These are phyloP conservation scores for Scedosporium apiospermum DNA, from an alignment of 2,329 filamentous ascomycete species.

Conservation along the genomic window DNA sequence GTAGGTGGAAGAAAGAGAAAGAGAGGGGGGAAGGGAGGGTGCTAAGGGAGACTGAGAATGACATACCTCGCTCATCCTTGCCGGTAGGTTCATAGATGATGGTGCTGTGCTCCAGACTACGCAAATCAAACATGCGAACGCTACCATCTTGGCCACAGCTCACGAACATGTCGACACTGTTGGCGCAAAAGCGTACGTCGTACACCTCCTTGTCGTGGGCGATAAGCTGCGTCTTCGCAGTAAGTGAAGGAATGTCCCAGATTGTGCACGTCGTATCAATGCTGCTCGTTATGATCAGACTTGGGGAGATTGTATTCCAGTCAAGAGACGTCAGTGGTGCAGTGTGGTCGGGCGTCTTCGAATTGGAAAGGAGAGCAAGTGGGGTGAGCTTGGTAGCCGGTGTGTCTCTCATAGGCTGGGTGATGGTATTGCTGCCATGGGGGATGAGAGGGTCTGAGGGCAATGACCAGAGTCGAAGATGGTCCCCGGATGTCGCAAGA, in stretches of 20 bases:
- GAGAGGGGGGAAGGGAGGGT: background rate
- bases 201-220: slow-evolving; percentile 99
- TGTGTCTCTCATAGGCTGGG: slow-evolving; percentile 48
- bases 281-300: slow-evolving; percentile 95
- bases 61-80: slow-evolving; percentile 64
- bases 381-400: slow-evolving; percentile 76
- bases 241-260: slow-evolving; percentile 97
- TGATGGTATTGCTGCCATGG: slow-evolving; percentile 56
- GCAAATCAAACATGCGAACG: slow-evolving; percentile 95
- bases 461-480: slow-evolving; percentile 87
- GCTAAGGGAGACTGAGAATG: background rate
- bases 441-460: slow-evolving; percentile 54
- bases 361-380: slow-evolving; percentile 87
- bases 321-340: slow-evolving; percentile 92
- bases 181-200: slow-evolving; percentile 94
- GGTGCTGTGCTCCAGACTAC: slow-evolving; percentile 93
- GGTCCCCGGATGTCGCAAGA: slow-evolving; percentile 88
- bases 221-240: slow-evolving; percentile 95
- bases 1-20: background rate
- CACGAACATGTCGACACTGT: slow-evolving; percentile 97
- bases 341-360: slow-evolving; percentile 96
- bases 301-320: slow-evolving; percentile 96
- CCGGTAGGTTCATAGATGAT: slow-evolving; percentile 98
- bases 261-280: slow-evolving; percentile 99
- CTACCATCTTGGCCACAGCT: slow-evolving; percentile 96